Evolutionary conservation across 2,329 filamentous ascomycete genomes (phyloP), one percentile per base, ranked within the genome.

Genomic region (Arthrobotrys sphaeroides): DNA sequence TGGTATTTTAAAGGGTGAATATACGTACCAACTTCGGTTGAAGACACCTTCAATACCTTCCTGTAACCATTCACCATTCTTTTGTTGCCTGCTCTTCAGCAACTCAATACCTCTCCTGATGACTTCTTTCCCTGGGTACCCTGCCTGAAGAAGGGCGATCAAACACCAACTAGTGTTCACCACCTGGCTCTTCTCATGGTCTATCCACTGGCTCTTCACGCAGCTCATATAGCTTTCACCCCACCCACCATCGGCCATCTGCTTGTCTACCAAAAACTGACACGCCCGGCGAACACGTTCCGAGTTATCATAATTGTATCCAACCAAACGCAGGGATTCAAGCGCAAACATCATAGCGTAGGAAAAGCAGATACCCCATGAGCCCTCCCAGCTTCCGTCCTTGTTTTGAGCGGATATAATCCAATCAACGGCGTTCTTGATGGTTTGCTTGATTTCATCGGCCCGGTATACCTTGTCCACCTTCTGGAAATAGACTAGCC

Each of bases 41-140:
- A 99, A 99, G 9, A 99, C 95, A 1, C 95, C 95, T 82, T 99
- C 95, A 79, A 99, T 98, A 0, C 91, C 90, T 83, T 98, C 95
- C 82, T 97, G 94, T 78, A 91, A 82, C 95, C 95, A 99, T 84
- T 97, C 94, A 33, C 95, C 95, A 81, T 97, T 97, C 1, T 85
- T 81, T 82, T 93, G 90, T 84, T 99, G 95, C 55, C 94, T 88
- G 28, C 87, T 84, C 90, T 97, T 94, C 77, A 99, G 87, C 79
- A 99, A 85, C 36, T 87, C 88, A 80, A 97, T 86, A 0, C 91
- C 95, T 79, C 85, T 90, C 80, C 88, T 87, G 43, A 99, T 85
- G 0, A 89, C 89, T 80, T 88, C 89, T 45, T 88, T 84, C 77
- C 97, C 85, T 0, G 93, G 92, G 80, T 92, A 98, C 2, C 88